Evolutionary conservation across 2,329 filamentous ascomycete species (phyloP).

Genomic region (Phyllosticta capitalensis): DNA sequence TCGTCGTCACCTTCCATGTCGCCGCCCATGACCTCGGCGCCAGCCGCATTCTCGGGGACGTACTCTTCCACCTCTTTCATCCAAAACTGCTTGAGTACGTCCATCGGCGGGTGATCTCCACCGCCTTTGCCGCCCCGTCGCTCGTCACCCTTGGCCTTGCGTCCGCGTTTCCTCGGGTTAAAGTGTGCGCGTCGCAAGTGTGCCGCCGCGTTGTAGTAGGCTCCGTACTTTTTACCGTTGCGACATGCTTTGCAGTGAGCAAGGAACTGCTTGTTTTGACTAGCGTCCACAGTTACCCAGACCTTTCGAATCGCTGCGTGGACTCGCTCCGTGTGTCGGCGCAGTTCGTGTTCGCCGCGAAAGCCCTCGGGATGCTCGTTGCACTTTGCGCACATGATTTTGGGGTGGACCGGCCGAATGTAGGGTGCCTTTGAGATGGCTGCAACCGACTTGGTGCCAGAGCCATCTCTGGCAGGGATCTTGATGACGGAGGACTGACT

Average conservation of each 20-base stretch:
- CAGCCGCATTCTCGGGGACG: conserved; percentile 16
- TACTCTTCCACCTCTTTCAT: conserved; percentile 48
- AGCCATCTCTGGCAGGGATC: conserved; percentile 13
- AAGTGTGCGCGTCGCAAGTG: conserved; percentile 86
- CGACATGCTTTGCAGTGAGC: conserved; percentile 76
- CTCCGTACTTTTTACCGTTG: conserved; percentile 68
- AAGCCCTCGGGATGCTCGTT: conserved; percentile 67
- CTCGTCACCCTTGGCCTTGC: conserved; percentile 48
- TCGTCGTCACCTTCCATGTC: conserved; percentile 8
- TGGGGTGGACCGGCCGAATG: conserved; percentile 58
- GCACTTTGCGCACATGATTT: conserved; percentile 62
- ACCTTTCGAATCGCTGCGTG: conserved; percentile 53
- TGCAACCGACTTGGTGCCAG: conserved; percentile 41
- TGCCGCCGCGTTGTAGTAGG: conserved; percentile 90
- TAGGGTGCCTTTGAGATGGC: conserved; percentile 44
- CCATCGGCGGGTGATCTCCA: conserved; percentile 53
- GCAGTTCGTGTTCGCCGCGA: conserved; percentile 70
- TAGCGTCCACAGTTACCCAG: conserved; percentile 54
- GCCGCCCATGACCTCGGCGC: not conserved
- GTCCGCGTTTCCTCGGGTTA: conserved; percentile 54
- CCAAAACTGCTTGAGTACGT: conserved; percentile 48
- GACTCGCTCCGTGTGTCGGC: conserved; percentile 48
- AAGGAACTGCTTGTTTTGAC: conserved; percentile 55
- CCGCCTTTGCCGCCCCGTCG: conserved; percentile 53
- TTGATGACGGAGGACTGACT: conserved; percentile 16